A percentile compares a stretch with the other conserved stretches of the same genome.
Evolutionary conservation across 257 asterid species (phyloP).

Genomic region (Solanum sejunctum): DNA sequence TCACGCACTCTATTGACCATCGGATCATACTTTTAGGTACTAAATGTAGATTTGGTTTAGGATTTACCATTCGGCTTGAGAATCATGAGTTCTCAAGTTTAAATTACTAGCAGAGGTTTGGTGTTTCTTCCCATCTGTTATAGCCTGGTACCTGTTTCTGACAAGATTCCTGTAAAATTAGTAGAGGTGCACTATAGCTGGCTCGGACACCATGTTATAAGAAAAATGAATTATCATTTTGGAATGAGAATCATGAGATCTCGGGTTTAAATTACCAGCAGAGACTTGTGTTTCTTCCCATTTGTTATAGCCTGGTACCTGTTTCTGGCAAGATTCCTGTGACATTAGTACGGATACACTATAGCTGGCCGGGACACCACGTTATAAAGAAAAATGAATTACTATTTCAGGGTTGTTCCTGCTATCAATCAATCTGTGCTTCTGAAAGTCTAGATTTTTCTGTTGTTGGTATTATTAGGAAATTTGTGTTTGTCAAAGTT

Average conservation of each 20-base stretch:
- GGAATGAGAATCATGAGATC: no score
- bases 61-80: neutral
- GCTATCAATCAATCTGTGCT: neutral
- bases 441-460: neutral
- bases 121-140: no score
- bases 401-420: neutral
- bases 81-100: neutral
- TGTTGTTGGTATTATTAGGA: neutral
- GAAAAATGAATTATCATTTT: neutral
- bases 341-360: neutral
- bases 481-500: neutral
- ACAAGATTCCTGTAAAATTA: neutral
- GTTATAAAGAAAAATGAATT: no score
- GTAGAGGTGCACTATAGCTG: neutral
- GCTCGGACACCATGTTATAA: no score
- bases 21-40: no score
- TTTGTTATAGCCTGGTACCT: no score
- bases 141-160: neutral
- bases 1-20: no score
- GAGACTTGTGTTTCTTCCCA: no score
- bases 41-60: neutral
- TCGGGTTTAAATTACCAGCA: no score
- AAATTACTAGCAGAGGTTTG: neutral
- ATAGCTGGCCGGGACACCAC: neutral
- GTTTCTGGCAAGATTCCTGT: no score